Evolutionary conservation across 148 eudicot genomes (phyloP).

Genomic region (Silene conica): DNA sequence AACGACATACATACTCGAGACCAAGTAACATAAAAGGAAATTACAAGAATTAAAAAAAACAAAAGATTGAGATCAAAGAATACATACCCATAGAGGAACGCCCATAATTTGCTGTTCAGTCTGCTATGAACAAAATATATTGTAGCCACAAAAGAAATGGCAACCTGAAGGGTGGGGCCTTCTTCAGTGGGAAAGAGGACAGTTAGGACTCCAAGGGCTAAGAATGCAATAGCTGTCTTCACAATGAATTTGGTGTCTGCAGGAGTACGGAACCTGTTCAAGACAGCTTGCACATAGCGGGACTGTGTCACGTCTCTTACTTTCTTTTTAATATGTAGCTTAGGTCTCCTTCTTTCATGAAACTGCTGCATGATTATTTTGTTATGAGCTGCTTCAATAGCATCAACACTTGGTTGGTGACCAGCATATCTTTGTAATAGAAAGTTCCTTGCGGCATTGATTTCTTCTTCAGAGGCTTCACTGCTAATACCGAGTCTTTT

Average conservation of each 20-base stretch:
- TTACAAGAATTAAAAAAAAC: background rate
- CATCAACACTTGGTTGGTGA: slow-evolving; percentile 88
- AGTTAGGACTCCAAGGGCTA: slow-evolving; percentile 68
- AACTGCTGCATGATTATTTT: slow-evolving; percentile 81
- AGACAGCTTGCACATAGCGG: slow-evolving; percentile 61
- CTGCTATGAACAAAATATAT: slow-evolving; percentile 73
- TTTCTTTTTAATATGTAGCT: slow-evolving; percentile 73
- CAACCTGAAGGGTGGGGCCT: slow-evolving; percentile 97
- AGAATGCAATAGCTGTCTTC: slow-evolving; percentile 54
- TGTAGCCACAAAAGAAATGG: slow-evolving; percentile 67
- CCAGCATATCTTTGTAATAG: slow-evolving; percentile 77
- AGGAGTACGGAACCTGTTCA: slow-evolving; percentile 78
- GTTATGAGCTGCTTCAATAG: slow-evolving; percentile 95
- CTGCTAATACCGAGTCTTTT: slow-evolving; percentile 85
- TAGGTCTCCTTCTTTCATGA: slow-evolving; percentile 52
- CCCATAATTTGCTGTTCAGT: slow-evolving; percentile 66
- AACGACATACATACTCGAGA: no score
- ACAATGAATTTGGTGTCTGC: slow-evolving; percentile 54
- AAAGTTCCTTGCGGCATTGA: slow-evolving; percentile 84
- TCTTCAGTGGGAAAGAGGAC: slow-evolving; percentile 91
- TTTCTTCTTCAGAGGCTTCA: slow-evolving; percentile 95
- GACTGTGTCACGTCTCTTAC: slow-evolving; percentile 70
- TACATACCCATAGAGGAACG: slow-evolving; percentile 86
- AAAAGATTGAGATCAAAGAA: slow-evolving; percentile 15
- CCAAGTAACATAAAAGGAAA: background rate